A percentile compares a stretch with the other conserved stretches of the same genome.
Evolutionary conservation across 768 basidiomycete species (phyloP).

Genomic region (Hericium rajendrae): DNA sequence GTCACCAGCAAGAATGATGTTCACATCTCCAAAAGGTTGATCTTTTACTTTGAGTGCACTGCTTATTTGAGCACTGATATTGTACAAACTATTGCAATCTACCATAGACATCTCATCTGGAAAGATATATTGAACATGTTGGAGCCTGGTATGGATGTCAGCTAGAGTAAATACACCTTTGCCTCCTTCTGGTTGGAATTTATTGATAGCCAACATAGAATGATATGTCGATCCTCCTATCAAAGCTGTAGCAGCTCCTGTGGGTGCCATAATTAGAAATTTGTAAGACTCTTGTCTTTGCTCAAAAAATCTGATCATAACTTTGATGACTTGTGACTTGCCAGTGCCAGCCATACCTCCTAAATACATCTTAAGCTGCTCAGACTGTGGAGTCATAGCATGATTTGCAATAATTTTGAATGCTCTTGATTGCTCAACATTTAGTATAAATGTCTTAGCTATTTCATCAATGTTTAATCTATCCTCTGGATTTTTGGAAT

Average conservation of each 20-base stretch:
- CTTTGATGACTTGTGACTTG: conserved; percentile 10
- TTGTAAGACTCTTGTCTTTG: neutral
- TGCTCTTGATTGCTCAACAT: conserved; percentile 13
- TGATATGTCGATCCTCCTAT: conserved; percentile 18
- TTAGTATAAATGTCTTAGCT: conserved; percentile 1
- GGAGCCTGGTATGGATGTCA: neutral
- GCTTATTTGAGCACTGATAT: conserved; percentile 17
- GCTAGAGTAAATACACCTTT: neutral
- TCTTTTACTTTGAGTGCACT: conserved; percentile 10
- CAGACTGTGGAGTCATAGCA: neutral
- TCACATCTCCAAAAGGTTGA: conserved; percentile 28
- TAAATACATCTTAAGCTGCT: conserved; percentile 9
- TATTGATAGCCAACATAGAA: conserved; percentile 5
- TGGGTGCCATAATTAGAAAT: conserved; percentile 13
- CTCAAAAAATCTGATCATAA: conserved; percentile 10
- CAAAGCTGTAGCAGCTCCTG: conserved; percentile 10
- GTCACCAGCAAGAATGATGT: conserved; percentile 38
- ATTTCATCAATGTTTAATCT: neutral
- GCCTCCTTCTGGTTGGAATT: neutral
- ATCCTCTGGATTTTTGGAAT: neutral
- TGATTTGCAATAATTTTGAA: conserved; percentile 16
- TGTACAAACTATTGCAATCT: conserved; percentile 19
- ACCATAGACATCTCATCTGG: conserved; percentile 38
- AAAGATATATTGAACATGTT: conserved; percentile 30
- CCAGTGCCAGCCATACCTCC: conserved; percentile 16